Evolutionary conservation across 768 basidiomycete genomes (phyloP).

Genomic region (Tricholomella constricta): DNA sequence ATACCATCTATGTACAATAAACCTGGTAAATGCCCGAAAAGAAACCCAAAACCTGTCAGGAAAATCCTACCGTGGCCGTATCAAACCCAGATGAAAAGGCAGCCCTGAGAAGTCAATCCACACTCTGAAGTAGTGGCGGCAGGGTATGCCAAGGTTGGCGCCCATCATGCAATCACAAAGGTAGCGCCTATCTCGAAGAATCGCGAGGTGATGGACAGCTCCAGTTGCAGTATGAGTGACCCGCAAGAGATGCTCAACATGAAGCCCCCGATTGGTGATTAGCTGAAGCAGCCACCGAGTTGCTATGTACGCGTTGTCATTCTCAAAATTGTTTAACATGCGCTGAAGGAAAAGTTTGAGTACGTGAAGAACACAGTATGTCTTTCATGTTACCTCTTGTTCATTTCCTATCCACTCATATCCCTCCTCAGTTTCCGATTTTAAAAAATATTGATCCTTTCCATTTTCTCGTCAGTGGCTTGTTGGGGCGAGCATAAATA

Average conservation of each 20-base stretch:
- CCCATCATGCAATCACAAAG: constrained; percentile 32
- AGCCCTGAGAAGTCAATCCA: constrained; percentile 15
- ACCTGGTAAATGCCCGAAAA: background rate
- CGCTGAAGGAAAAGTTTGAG: constrained; percentile 1
- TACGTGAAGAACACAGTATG: background rate
- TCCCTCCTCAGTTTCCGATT: constrained; percentile 7
- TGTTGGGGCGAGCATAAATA: no score
- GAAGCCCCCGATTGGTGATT: constrained; percentile 12
- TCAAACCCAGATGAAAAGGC: constrained; percentile 25
- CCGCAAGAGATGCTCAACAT: constrained; percentile 18
- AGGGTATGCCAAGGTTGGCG: constrained; percentile 27
- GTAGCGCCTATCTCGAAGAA: constrained; percentile 21
- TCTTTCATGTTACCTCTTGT: constrained; percentile 8
- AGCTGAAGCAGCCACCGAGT: constrained; percentile 24
- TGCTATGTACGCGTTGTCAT: constrained; percentile 25
- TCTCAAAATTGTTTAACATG: constrained; percentile 22
- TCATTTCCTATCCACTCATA: constrained; percentile 22
- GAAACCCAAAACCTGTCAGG: background rate
- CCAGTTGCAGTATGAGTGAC: constrained; percentile 17
- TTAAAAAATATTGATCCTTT: constrained; percentile 2
- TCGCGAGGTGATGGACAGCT: constrained; percentile 21
- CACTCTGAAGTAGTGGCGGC: constrained; percentile 24
- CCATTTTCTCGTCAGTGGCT: no score
- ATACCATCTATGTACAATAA: constrained; percentile 17
- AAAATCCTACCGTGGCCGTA: constrained; percentile 19